A percentile compares a stretch with the other conserved stretches of the same genome.
Evolutionary conservation across 305 asterid species (phyloP).

Genomic region (Ilex paraguariensis): DNA sequence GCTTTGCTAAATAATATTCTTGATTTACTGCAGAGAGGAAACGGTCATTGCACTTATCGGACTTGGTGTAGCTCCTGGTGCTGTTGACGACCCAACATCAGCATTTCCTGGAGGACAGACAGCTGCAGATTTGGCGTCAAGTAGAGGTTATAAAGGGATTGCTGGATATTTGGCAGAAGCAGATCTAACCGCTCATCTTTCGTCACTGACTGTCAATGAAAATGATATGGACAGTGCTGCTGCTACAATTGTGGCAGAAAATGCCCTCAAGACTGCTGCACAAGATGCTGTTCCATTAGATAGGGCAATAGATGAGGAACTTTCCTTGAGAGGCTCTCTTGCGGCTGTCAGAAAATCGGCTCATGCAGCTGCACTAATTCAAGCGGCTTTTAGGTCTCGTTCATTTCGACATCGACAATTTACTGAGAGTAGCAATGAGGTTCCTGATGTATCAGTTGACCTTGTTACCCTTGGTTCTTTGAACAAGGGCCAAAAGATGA

Average conservation of each 20-base stretch:
- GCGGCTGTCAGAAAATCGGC: slow-evolving; percentile 21
- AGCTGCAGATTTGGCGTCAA: slow-evolving; percentile 29
- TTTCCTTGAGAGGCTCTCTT: slow-evolving; percentile 18
- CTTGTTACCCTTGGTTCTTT: slow-evolving; percentile 17
- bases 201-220: slow-evolving; percentile 10
- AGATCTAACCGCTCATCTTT: slow-evolving; percentile 19
- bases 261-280: slow-evolving; percentile 10
- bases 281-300: slow-evolving; percentile 15
- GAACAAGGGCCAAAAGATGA: slow-evolving; percentile 16
- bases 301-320: slow-evolving; percentile 5
- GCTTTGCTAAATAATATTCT: not conserved
- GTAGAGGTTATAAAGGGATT: slow-evolving; percentile 24
- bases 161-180: slow-evolving; percentile 26
- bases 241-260: slow-evolving; percentile 14
- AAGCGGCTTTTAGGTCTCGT: slow-evolving; percentile 18
- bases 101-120: slow-evolving; percentile 20
- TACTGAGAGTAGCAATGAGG: slow-evolving; percentile 4
- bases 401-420: slow-evolving; percentile 16
- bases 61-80: slow-evolving; percentile 23
- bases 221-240: slow-evolving; percentile 8
- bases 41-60: slow-evolving; percentile 20
- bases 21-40: slow-evolving; percentile 19
- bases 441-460: slow-evolving; percentile 12
- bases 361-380: slow-evolving; percentile 19
- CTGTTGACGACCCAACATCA: slow-evolving; percentile 24